Percentiles rank a stretch among this genome's conserved stretches.
phyloP scores from a whole-genome alignment of 2,329 filamentous ascomycete genomes.

The Pseudophaeomoniella oleicola region DNA sequence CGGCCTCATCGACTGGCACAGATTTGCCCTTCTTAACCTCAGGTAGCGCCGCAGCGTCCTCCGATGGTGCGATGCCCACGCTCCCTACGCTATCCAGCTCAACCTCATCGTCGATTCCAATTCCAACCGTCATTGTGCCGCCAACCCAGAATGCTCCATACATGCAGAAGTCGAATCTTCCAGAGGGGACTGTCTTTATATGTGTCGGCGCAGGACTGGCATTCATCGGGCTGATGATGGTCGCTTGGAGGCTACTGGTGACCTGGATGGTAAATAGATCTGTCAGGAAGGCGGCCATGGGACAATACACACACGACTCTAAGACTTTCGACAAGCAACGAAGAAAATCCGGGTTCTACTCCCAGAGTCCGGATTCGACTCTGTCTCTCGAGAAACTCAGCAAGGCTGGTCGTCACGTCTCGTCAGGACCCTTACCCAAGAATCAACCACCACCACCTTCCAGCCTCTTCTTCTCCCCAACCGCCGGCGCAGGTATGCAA shows the following conservation, averaged over 20 bases:
- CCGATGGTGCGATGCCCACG: background rate
- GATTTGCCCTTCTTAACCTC: background rate
- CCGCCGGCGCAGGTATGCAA: slow-evolving; percentile 48
- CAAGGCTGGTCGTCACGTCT: slow-evolving; percentile 18
- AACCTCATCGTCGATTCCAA: slow-evolving; percentile 40
- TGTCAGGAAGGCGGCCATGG: slow-evolving; percentile 63
- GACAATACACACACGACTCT: slow-evolving; percentile 44
- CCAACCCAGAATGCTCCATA: slow-evolving; percentile 75
- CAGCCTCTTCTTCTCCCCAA: slow-evolving; percentile 90
- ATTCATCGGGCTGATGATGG: slow-evolving; percentile 63
- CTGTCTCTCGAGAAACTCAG: slow-evolving; percentile 41
- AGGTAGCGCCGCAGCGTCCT: background rate
- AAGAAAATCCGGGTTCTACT: slow-evolving; percentile 20
- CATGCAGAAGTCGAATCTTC: slow-evolving; percentile 73
- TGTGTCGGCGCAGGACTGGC: slow-evolving; percentile 79
- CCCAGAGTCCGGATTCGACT: slow-evolving; percentile 19
- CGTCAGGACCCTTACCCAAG: slow-evolving; percentile 20
- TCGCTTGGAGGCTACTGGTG: slow-evolving; percentile 77
- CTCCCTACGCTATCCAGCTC: slow-evolving; percentile 2
- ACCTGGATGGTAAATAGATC: slow-evolving; percentile 86
- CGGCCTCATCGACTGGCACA: slow-evolving; percentile 1
- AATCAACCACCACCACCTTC: slow-evolving; percentile 44
- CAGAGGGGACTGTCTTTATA: slow-evolving; percentile 93
- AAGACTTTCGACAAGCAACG: slow-evolving; percentile 36
- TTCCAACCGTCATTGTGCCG: slow-evolving; percentile 63